These are phyloP conservation scores for Xylaria sp. DNA, from an alignment of 2,329 filamentous ascomycete species.

Conservation along the genomic window DNA sequence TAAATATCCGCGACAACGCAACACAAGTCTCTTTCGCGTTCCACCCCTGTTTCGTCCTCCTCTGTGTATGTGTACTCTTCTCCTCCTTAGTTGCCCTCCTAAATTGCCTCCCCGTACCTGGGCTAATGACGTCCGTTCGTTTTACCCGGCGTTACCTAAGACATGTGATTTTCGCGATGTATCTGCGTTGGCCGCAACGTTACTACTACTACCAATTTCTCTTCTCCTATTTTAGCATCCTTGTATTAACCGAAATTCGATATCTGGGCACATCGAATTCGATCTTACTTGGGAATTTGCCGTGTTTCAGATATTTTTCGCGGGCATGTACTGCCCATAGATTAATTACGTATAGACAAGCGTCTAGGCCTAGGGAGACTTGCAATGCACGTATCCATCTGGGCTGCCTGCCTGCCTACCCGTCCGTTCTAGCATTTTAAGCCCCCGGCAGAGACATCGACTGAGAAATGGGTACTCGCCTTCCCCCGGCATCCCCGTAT, in stretches of 20 bases:
- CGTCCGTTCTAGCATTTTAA: conserved; percentile 18
- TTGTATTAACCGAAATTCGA: conserved; percentile 19
- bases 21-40: conserved; percentile 21
- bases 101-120: conserved; percentile 25
- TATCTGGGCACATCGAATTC: conserved; percentile 5
- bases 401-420: conserved; percentile 23
- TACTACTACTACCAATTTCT: conserved; percentile 6
- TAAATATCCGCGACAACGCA: conserved; percentile 34
- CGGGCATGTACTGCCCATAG: conserved; percentile 5
- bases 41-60: conserved; percentile 14
- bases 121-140: conserved; percentile 30
- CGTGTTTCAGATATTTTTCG: not conserved
- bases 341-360: conserved; percentile 9
- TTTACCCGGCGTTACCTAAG: conserved; percentile 17
- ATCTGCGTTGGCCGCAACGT: conserved; percentile 23
- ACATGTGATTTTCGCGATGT: conserved; percentile 8
- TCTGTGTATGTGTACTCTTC: conserved; percentile 24
- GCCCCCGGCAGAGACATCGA: conserved; percentile 3
- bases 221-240: not conserved
- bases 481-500: conserved; percentile 15
- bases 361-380: conserved; percentile 11
- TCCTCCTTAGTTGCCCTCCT: not conserved
- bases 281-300: conserved; percentile 4
- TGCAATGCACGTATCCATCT: conserved; percentile 24
- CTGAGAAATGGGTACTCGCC: conserved; percentile 13